Base-by-base conservation (phyloP, 2,329 filamentous ascomycete species). In the Aspergillus puulaauensis region DNA sequence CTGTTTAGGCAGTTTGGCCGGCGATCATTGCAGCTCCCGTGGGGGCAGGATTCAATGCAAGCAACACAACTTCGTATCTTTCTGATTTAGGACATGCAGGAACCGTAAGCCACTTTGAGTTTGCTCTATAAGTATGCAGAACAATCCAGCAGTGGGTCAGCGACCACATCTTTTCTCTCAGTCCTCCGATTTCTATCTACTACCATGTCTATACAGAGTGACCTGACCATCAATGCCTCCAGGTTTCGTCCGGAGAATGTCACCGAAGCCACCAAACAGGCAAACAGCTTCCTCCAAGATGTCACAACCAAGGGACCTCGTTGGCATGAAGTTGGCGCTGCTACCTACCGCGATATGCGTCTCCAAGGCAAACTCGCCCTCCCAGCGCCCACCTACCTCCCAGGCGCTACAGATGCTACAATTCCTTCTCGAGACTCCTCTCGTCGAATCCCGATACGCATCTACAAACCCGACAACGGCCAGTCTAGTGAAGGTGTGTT, bases 271-370 rank as follows among this genome's bases (percentile, higher is more conserved):
- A 71, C 73, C 14, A 67, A 69, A 17, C 14, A 58, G 40, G 40
- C 31, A 7, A 41, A 37, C 17, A 23, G 31, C 3, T 12, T 51
- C 9, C 19, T 58, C 6, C 24, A 33, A 5, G 7, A n/a, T 5
- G 17, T 33, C 8, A 55, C 52, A 7, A 21, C 35, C 11, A 35
- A 41, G n/a, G 77, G 73, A 0, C 80, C 80, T 3, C 73, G 76
- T 61, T 84, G 82, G 82, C 83, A 77, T 41, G 79, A 84, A 66
- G 80, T 84, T 39, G 83, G 83, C 8, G 80, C 82, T 7, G 73
- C 75, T 14, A 79, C 77, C 63, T 86, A 83, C 65, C 78, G 84
- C 4, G 73, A 81, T 61, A 81, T 85, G 77, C 73, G 79, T 14
- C 78, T 76, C 71, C 76, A 77, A 21, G 83, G 83, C 40, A 79